Conservation (phyloP, 768 basidiomycete species). For the Mycena leptocephala region DNA sequence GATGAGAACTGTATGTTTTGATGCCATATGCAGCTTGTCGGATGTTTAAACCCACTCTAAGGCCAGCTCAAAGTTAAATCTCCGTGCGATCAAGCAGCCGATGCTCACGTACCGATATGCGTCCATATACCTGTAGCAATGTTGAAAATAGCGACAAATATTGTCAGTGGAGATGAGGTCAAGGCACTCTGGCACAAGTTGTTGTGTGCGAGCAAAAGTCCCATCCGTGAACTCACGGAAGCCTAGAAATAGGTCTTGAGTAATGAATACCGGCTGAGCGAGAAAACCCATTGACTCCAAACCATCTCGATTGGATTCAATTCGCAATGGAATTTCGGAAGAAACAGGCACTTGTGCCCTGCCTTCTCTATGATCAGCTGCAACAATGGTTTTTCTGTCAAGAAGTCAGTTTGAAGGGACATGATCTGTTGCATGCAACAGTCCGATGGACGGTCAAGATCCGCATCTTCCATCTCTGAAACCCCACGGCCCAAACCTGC, state of each 20-base stretch:
- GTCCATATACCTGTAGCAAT: constrained; percentile 22
- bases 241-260: background rate
- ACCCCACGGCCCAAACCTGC: background rate
- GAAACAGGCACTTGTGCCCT: constrained; percentile 22
- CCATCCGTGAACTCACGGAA: constrained; percentile 20
- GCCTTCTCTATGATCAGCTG: constrained; percentile 28
- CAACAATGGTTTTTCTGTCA: constrained; percentile 11
- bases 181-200: constrained; percentile 7
- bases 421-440: constrained; percentile 25
- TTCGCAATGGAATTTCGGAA: constrained; percentile 25
- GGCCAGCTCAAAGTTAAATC: background rate
- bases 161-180: background rate
- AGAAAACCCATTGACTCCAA: constrained; percentile 19
- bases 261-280: background rate
- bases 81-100: no score
- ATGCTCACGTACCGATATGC: constrained; percentile 1
- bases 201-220: background rate
- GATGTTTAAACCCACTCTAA: constrained; percentile 1
- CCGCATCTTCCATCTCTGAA: constrained; percentile 8
- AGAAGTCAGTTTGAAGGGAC: constrained; percentile 13
- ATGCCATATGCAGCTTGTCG: constrained; percentile 10
- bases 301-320: constrained; percentile 26
- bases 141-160: constrained; percentile 10
- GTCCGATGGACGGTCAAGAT: background rate
- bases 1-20: background rate